Conservation (phyloP, 176 grass and related monocot genomes). For the Alloteropsis semialata region DNA sequence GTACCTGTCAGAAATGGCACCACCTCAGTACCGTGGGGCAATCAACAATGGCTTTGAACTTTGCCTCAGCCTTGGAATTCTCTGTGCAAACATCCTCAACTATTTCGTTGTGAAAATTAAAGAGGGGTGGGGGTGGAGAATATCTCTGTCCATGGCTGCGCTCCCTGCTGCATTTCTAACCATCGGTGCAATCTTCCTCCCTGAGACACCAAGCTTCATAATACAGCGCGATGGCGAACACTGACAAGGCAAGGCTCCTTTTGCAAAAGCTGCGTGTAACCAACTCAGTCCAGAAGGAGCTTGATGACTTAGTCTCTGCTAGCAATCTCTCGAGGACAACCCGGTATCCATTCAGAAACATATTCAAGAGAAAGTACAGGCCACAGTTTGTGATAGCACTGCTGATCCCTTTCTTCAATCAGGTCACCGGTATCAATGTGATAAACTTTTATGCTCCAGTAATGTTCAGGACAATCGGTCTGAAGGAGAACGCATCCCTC, state of each 20-base stretch:
- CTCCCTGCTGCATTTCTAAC: conserved; percentile 69
- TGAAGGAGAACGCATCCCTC: conserved; percentile 52
- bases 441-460: conserved; percentile 74
- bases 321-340: conserved; percentile 40
- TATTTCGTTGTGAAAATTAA: conserved; percentile 59
- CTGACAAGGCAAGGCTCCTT: conserved; percentile 33
- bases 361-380: conserved; percentile 61
- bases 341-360: conserved; percentile 44
- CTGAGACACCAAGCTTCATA: conserved; percentile 77
- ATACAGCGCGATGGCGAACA: conserved; percentile 48
- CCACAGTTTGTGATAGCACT: conserved; percentile 65
- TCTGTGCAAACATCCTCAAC: conserved; percentile 82
- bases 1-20: conserved; percentile 90
- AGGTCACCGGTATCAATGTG: conserved; percentile 70
- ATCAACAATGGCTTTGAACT: conserved; percentile 78
- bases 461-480: conserved; percentile 62
- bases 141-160: conserved; percentile 72
- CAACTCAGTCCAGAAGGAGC: conserved; percentile 49
- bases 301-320: conserved; percentile 65
- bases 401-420: conserved; percentile 62
- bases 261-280: conserved; percentile 71
- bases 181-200: conserved; percentile 67
- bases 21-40: conserved; percentile 69
- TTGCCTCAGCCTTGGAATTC: conserved; percentile 68
- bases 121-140: conserved; percentile 68